Evolutionary conservation across 768 basidiomycete species (phyloP).

Genomic region (Naganishia vaughanmartiniae): DNA sequence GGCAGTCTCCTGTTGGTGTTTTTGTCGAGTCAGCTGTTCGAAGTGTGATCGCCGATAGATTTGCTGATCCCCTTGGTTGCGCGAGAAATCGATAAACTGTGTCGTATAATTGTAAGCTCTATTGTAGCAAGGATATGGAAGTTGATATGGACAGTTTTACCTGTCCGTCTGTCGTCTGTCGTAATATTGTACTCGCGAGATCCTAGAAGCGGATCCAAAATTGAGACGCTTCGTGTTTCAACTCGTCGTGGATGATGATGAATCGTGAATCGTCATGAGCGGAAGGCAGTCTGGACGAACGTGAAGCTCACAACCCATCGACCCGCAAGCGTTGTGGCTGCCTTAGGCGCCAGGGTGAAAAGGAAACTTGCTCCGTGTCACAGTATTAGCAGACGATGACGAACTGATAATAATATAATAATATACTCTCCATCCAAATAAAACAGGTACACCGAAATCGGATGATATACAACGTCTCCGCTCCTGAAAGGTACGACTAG

Average conservation of each 20-base stretch:
- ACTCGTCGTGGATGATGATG: not conserved
- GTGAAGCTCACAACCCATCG: too few species aligned
- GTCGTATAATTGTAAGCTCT: not conserved
- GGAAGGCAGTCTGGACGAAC: too few species aligned
- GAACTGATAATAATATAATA: too few species aligned
- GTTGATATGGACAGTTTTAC: too few species aligned
- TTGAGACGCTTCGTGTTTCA: slow-evolving; percentile 23
- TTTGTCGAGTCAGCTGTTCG: not conserved
- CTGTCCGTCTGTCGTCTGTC: not conserved
- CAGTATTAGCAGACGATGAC: too few species aligned
- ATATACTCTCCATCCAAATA: not conserved
- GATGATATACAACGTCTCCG: not conserved
- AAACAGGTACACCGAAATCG: not conserved
- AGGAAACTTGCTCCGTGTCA: too few species aligned
- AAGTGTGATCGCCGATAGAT: too few species aligned
- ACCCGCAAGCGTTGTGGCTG: too few species aligned
- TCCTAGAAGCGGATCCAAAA: slow-evolving; percentile 3
- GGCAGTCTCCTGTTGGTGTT: not conserved
- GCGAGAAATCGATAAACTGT: not conserved
- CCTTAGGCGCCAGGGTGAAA: too few species aligned
- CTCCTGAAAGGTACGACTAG: not conserved
- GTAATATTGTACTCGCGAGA: not conserved
- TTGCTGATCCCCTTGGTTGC: not conserved
- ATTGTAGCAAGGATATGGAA: not conserved
- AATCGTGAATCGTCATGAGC: not conserved